phyloP scores from a whole-genome alignment of 331 rosid species.

The Erythrophleum ivorense region DNA sequence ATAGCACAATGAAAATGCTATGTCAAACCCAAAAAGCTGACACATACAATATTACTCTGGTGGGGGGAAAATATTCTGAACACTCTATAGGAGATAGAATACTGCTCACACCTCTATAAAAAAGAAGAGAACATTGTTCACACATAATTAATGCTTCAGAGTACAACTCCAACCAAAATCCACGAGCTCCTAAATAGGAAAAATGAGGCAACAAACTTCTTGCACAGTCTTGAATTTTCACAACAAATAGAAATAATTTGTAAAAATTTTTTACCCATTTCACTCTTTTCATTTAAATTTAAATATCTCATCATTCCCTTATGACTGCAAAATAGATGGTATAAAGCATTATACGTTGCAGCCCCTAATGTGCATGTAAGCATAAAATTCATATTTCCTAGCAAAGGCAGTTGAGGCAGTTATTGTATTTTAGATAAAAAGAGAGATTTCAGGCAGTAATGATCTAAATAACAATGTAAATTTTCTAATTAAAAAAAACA shows the following conservation, averaged over 20 bases:
- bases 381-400: no score
- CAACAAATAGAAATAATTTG: no score
- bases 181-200: not conserved
- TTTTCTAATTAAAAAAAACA: no score
- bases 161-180: slow-evolving; percentile 6
- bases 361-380: not conserved
- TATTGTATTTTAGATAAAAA: not conserved
- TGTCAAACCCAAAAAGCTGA: no score
- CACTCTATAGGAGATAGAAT: not conserved
- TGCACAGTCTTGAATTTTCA: no score
- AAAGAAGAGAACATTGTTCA: not conserved
- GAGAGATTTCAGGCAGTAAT: no score
- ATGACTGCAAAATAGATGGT: not conserved
- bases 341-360: not conserved
- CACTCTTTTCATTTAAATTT: not conserved
- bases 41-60: no score
- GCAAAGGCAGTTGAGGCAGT: not conserved
- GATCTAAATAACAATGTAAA: no score
- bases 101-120: no score
- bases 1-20: not conserved
- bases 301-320: not conserved
- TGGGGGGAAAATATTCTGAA: not conserved
- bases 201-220: no score
- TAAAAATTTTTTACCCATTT: no score
- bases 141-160: not conserved